Evolutionary conservation across 129 eudicot species (phyloP).

Genomic region (Silybum marianum): DNA sequence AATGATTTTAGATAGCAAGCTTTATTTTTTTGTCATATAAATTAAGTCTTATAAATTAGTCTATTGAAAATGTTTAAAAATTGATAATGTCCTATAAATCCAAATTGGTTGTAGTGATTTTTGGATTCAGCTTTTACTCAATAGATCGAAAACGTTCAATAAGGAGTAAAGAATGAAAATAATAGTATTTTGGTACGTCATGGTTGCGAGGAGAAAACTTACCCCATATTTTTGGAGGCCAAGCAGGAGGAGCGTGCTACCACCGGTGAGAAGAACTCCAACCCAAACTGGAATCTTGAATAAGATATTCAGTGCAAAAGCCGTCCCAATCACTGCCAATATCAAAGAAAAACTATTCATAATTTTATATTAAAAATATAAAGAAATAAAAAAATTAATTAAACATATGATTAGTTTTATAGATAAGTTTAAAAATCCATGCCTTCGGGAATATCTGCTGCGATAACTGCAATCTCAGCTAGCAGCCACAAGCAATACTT

Average conservation of each 20-base stretch:
- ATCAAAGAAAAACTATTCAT: background rate
- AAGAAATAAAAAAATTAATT: background rate
- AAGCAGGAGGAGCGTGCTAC: conserved; percentile 59
- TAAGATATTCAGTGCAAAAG: conserved; percentile 60
- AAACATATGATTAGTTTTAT: background rate
- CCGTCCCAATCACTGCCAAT: conserved; percentile 66
- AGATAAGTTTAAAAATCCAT: conserved; percentile 14
- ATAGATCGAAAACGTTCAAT: background rate
- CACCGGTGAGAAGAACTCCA: conserved; percentile 69
- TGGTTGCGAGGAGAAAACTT: background rate
- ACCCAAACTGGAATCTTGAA: conserved; percentile 61
- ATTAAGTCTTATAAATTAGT: too few species aligned
- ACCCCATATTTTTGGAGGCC: conserved; percentile 69
- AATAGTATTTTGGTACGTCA: background rate
- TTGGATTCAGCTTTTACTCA: background rate
- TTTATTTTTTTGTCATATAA: too few species aligned
- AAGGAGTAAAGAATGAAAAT: background rate
- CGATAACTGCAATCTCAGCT: conserved; percentile 88
- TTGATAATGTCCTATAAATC: too few species aligned
- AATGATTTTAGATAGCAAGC: too few species aligned
- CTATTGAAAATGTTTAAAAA: too few species aligned
- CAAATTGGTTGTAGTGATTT: background rate
- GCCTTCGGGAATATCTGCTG: conserved; percentile 98
- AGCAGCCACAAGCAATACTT: conserved; percentile 80
- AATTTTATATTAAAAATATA: background rate